These are phyloP conservation scores for Silene vulgaris DNA, from an alignment of 179 eudicot species.

Conservation along the genomic window DNA sequence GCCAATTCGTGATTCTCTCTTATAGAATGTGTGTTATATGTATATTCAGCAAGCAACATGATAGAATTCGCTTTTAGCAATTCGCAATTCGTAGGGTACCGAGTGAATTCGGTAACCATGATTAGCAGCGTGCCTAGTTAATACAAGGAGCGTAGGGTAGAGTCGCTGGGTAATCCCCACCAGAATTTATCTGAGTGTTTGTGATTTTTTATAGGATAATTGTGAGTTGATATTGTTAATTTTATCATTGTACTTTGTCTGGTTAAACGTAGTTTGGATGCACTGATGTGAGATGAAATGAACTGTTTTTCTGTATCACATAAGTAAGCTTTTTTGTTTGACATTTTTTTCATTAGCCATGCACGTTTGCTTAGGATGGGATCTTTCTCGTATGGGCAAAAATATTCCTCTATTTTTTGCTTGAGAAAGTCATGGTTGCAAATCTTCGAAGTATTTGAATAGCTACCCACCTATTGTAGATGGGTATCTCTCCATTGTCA, in stretches of 20 bases:
- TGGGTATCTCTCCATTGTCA: too few species aligned
- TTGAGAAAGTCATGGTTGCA: too few species aligned
- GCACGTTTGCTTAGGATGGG: background rate
- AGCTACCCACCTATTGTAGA: too few species aligned
- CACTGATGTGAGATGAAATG: background rate
- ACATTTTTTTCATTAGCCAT: background rate
- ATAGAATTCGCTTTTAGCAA: too few species aligned
- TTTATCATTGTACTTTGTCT: background rate
- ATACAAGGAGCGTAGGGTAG: background rate
- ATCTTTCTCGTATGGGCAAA: background rate
- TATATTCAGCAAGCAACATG: too few species aligned
- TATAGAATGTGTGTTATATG: too few species aligned
- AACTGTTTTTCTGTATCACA: background rate
- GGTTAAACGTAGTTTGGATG: background rate
- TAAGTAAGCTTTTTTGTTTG: too few species aligned
- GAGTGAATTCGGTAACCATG: too few species aligned
- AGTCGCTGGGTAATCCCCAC: background rate
- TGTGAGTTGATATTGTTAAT: background rate
- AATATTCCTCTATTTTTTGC: background rate
- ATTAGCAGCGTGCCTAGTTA: background rate
- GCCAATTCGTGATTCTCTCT: too few species aligned
- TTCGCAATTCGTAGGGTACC: too few species aligned
- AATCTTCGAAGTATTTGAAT: too few species aligned
- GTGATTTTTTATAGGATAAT: background rate
- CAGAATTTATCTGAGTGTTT: background rate